Evolutionary conservation across 352 stramenopile genomes (phyloP).

Genomic region (Pythium graminicola): DNA sequence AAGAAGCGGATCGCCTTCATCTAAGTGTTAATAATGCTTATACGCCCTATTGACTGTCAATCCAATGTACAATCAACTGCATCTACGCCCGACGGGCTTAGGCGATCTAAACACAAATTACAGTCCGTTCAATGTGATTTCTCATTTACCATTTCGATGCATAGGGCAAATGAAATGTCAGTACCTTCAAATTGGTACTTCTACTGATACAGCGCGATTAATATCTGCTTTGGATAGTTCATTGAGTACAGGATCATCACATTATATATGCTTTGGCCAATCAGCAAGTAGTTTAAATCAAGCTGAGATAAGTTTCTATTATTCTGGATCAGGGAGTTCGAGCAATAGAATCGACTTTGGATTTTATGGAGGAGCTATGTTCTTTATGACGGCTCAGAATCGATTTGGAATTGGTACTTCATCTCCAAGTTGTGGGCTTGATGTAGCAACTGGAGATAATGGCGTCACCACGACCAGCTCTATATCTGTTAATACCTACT

Average conservation of each 20-base stretch:
- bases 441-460: background rate
- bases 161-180: background rate
- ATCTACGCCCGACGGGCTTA: background rate
- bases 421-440: background rate
- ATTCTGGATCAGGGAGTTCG: background rate
- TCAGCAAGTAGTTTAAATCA: conserved; percentile 1
- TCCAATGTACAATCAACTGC: background rate
- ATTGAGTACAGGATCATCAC: background rate
- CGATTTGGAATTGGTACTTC: background rate
- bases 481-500: background rate
- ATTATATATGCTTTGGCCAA: background rate
- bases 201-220: background rate
- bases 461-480: background rate
- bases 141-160: background rate
- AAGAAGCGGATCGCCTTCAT: background rate
- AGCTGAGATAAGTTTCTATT: conserved; percentile 3
- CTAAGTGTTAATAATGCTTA: background rate
- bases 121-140: background rate
- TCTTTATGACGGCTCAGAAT: background rate
- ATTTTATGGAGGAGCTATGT: background rate
- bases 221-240: background rate
- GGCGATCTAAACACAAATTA: background rate
- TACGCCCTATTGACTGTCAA: background rate
- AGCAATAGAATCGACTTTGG: background rate
- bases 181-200: background rate